A percentile compares a stretch with the other conserved stretches of the same genome.
These are phyloP conservation scores for Camellia japonica DNA, from an alignment of 148 eudicot genomes.

Conservation along the genomic window DNA sequence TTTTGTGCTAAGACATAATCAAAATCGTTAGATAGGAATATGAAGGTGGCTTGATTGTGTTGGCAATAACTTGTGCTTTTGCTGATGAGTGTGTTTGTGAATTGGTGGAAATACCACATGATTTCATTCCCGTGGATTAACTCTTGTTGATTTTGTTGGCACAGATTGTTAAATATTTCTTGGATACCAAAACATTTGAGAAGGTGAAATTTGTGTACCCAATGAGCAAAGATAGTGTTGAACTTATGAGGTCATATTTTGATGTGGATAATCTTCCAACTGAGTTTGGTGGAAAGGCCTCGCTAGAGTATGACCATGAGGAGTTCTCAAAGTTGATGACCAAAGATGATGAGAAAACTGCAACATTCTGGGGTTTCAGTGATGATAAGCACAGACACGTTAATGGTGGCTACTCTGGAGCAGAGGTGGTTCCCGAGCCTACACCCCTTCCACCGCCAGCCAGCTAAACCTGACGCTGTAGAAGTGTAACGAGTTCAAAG, in stretches of 20 bases:
- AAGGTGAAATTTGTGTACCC: slow-evolving; percentile 77
- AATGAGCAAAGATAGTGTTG: slow-evolving; percentile 63
- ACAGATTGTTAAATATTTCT: slow-evolving; percentile 67
- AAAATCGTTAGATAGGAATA: too few relatives aligned
- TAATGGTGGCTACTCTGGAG: slow-evolving; percentile 22
- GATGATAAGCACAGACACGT: slow-evolving; percentile 28
- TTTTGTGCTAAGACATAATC: too few relatives aligned
- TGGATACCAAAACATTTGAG: slow-evolving; percentile 62
- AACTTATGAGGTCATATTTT: slow-evolving; percentile 56
- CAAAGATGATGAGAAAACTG: slow-evolving; percentile 45
- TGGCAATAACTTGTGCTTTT: background rate
- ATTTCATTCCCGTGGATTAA: background rate
- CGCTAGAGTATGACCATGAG: slow-evolving; percentile 47
- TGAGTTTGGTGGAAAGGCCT: slow-evolving; percentile 65
- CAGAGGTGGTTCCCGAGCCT: slow-evolving; percentile 53
- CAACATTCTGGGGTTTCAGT: slow-evolving; percentile 38
- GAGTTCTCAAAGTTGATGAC: slow-evolving; percentile 56
- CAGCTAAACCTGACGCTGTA: background rate
- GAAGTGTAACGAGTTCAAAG: background rate
- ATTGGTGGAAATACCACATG: background rate
- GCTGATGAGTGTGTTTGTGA: background rate
- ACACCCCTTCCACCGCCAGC: slow-evolving; percentile 18
- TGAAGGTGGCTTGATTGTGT: too few relatives aligned
- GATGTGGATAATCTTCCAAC: slow-evolving; percentile 66
- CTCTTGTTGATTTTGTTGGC: slow-evolving; percentile 9